Base-by-base conservation (phyloP, 1,284 basidiomycete species). In the Rhodotorula sp. region DNA sequence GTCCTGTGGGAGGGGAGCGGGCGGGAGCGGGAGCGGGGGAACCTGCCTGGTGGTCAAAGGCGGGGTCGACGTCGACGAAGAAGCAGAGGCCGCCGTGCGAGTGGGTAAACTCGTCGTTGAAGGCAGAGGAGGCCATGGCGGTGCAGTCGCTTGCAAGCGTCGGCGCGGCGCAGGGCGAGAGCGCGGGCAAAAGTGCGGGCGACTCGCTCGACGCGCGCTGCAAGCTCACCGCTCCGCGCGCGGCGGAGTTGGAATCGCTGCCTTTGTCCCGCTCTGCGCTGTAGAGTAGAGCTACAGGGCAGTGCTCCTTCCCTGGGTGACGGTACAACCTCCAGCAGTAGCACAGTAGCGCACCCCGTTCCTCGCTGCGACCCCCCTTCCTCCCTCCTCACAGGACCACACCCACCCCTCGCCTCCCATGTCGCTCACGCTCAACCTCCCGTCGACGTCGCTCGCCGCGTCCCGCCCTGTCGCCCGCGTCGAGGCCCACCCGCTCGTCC, bases 401-500 rank as follows among this genome's bases (percentile, higher is more conserved):
- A 0, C 32, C 34, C 29, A 10, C 15, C 34, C n/a, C 44, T 21
- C 57, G 25, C 22, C 48, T 25, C 17, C 27, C 34, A 66, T 60
- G 58, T 60, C 67, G 34, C 55, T 75, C 44, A 60, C 70, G 0
- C 65, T 75, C n/a, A 62, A 65, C 27, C 66, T 75, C 13, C 67
- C 73, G 1, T 54, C 68, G 17, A 64, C 67, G 9, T 64, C 63
- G 25, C 51, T 63, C 48, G 60, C 67, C n/a, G 27, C 59, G 25
- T n/a, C 50, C 2, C 66, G 70, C 12, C 66, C 76, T 17, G 62
- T 73, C 37, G 58, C 61, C 1, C 44, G 85, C 67, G 88, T 95
- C 69, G 91, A 89, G 56, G 87, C 96, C 71, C 92, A 94, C 81
- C 94, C 94, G n/a, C 90, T 91, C 64, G 92, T 93, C 15, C 88